Evolutionary conservation across 78 protist genomes (phyloP).

Genomic region (Dictyostelium capitatum): DNA sequence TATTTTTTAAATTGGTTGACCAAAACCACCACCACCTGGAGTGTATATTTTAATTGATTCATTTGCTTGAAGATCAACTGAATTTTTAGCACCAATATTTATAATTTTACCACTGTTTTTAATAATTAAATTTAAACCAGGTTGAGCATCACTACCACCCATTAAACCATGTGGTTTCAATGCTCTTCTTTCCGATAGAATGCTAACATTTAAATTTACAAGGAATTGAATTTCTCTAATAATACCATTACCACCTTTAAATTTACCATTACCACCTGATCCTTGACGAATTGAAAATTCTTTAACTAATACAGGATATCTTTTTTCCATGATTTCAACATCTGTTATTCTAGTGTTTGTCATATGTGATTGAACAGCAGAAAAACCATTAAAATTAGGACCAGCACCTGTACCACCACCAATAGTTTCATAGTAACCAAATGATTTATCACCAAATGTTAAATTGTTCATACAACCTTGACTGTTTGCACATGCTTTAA

Average conservation of each 20-base stretch:
- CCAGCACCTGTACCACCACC: conserved; percentile 99
- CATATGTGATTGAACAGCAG: conserved; percentile 98
- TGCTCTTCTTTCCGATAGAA: conserved; percentile 87
- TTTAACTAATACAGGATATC: conserved; percentile 92
- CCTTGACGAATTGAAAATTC: conserved; percentile 87
- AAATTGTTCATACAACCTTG: conserved; percentile 98
- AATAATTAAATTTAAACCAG: conserved; percentile 88
- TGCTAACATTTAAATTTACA: conserved; percentile 49
- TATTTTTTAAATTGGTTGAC: conserved; percentile 9
- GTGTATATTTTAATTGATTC: conserved; percentile 82
- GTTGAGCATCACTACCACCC: conserved; percentile 92
- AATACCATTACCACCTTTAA: conserved; percentile 95
- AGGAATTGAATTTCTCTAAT: conserved; percentile 90
- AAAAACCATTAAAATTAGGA: conserved; percentile 86
- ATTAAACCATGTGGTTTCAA: conserved; percentile 88
- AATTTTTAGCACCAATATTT: conserved; percentile 91
- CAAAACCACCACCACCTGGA: conserved; percentile 88
- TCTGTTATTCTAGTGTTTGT: conserved; percentile 98
- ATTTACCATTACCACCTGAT: conserved; percentile 94
- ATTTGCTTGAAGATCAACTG: conserved; percentile 65
- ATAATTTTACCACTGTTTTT: conserved; percentile 52
- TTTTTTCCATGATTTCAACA: conserved; percentile 95
- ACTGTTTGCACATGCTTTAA: conserved; percentile 81
- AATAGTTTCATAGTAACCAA: conserved; percentile 98
- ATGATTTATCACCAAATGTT: conserved; percentile 94